Percentiles rank a stretch among this genome's conserved stretches.
phyloP scores from a whole-genome alignment of 2,329 filamentous ascomycete species.

The Fusarium piperis region DNA sequence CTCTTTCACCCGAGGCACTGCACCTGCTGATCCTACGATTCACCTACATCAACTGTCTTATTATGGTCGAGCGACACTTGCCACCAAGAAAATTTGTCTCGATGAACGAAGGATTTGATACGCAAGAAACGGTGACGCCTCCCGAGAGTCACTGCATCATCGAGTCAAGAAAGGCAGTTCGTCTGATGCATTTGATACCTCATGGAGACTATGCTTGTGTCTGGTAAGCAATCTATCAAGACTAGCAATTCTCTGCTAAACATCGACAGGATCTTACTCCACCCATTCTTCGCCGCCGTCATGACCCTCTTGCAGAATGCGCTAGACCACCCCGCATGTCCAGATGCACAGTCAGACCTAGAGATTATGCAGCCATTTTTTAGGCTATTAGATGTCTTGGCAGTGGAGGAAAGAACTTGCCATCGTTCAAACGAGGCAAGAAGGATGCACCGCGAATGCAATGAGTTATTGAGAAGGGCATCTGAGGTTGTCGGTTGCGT shows the following conservation, averaged over 20 bases:
- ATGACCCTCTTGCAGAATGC: conserved; percentile 20
- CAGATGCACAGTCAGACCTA: conserved; percentile 16
- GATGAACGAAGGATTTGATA: background rate
- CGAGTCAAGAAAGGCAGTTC: conserved; percentile 41
- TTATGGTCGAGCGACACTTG: conserved; percentile 36
- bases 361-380: conserved; percentile 13
- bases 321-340: conserved; percentile 3
- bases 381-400: background rate
- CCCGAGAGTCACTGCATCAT: conserved; percentile 28
- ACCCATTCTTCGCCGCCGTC: conserved; percentile 26
- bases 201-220: conserved; percentile 35
- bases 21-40: conserved; percentile 40
- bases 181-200: conserved; percentile 35
- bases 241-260: background rate
- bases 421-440: conserved; percentile 4
- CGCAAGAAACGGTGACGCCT: background rate
- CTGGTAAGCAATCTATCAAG: conserved; percentile 6
- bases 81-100: conserved; percentile 2
- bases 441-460: background rate
- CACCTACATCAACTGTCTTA: conserved; percentile 39
- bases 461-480: background rate
- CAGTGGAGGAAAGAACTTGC: conserved; percentile 1
- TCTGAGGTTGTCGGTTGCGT: background rate
- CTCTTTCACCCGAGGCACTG: conserved; percentile 31
- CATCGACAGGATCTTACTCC: conserved; percentile 23